phyloP scores from a whole-genome alignment of 257 asterid genomes.

The Ilex asprella region DNA sequence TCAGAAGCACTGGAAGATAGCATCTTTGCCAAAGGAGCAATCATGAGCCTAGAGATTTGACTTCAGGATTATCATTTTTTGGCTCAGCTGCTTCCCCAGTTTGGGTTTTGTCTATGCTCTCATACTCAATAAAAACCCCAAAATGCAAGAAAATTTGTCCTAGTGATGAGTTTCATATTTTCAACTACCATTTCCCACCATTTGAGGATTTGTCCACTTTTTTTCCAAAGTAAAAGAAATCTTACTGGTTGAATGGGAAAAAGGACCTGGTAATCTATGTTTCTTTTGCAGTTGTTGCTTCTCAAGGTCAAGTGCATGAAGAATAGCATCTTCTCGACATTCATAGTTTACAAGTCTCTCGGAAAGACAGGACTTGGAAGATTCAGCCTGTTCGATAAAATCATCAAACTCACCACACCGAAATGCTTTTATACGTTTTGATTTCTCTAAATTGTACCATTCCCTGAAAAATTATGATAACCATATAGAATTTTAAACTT shows the following conservation, averaged over 20 bases:
- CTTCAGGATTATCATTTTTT: no score
- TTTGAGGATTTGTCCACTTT: not conserved
- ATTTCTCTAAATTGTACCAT: slow-evolving; percentile 29
- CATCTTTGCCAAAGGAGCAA: no score
- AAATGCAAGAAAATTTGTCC: not conserved
- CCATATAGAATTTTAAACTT: not conserved
- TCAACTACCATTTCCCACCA: not conserved
- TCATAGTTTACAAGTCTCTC: slow-evolving; percentile 12
- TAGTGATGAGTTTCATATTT: no score
- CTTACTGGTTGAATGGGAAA: not conserved
- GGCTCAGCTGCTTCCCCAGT: no score
- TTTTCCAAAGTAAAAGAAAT: not conserved
- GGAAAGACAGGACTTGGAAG: slow-evolving; percentile 4
- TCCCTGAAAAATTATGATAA: slow-evolving; percentile 27
- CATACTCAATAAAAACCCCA: no score
- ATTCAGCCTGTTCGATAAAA: slow-evolving; percentile 19
- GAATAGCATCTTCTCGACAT: slow-evolving; percentile 18
- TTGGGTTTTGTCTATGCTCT: no score
- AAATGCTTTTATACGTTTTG: slow-evolving; percentile 23
- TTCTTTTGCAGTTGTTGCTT: slow-evolving; percentile 21
- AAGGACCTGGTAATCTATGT: slow-evolving; percentile 32
- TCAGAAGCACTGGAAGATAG: no score
- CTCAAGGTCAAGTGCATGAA: slow-evolving; percentile 26
- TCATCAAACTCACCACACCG: slow-evolving; percentile 32
- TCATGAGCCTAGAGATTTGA: no score